Evolutionary conservation across 257 asterid genomes (phyloP).

Genomic region (Pogostemon cablin): DNA sequence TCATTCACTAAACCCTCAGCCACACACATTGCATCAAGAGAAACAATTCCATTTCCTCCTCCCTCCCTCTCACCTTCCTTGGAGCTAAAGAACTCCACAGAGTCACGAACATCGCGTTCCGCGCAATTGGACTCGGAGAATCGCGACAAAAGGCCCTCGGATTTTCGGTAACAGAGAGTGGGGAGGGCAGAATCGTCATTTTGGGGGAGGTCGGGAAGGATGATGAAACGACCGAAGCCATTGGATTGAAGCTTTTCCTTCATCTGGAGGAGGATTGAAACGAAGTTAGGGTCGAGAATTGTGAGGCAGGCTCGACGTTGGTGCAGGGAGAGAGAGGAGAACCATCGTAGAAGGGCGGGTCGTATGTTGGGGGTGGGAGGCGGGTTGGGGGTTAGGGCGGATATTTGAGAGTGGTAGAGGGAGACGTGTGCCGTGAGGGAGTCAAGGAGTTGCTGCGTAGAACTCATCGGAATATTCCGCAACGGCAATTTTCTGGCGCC

Average conservation of each 20-base stretch:
- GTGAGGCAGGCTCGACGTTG: slow-evolving; percentile 91
- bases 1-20: slow-evolving; percentile 65
- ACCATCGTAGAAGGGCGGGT: slow-evolving; percentile 79
- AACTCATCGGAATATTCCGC: slow-evolving; percentile 40
- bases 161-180: slow-evolving; percentile 73
- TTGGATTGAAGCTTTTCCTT: slow-evolving; percentile 47
- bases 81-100: slow-evolving; percentile 72
- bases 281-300: slow-evolving; percentile 51
- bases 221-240: slow-evolving; percentile 70
- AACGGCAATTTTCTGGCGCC: slow-evolving; percentile 30
- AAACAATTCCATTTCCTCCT: slow-evolving; percentile 24
- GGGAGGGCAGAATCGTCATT: slow-evolving; percentile 59
- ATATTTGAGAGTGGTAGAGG: slow-evolving; percentile 60
- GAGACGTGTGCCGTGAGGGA: slow-evolving; percentile 89
- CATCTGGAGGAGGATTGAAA: slow-evolving; percentile 68
- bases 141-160: slow-evolving; percentile 66
- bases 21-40: slow-evolving; percentile 63
- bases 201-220: slow-evolving; percentile 80
- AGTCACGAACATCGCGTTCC: slow-evolving; percentile 53
- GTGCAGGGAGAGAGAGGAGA: slow-evolving; percentile 68
- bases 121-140: slow-evolving; percentile 47
- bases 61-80: slow-evolving; percentile 58
- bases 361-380: slow-evolving; percentile 47
- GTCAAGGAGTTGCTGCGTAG: slow-evolving; percentile 68
- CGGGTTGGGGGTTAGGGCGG: slow-evolving; percentile 33